A percentile compares a stretch with the other conserved stretches of the same genome.
phyloP scores from a whole-genome alignment of 768 basidiomycete genomes.

The Naganishia vaughanmartiniae region DNA sequence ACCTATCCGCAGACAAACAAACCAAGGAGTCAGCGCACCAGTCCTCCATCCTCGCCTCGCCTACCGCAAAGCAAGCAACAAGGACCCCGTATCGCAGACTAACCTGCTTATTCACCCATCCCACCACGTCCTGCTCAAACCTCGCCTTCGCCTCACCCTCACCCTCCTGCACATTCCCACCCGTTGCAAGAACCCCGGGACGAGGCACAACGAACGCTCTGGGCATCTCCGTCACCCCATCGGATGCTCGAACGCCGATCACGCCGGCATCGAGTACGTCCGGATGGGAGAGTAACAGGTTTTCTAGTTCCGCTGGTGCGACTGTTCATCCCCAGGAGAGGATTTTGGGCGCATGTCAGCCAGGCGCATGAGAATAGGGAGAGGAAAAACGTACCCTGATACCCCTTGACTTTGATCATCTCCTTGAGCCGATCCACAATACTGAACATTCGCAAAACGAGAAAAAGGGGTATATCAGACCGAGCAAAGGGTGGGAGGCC shows the following conservation, averaged over 20 bases:
- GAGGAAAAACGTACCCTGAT: slow-evolving; percentile 60
- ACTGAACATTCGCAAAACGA: slow-evolving; percentile 19
- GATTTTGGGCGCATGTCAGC: neutral
- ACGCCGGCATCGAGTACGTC: slow-evolving; percentile 77
- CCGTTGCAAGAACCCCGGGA: slow-evolving; percentile 28
- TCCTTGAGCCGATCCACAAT: slow-evolving; percentile 53
- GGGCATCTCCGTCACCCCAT: slow-evolving; percentile 77
- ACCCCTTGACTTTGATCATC: slow-evolving; percentile 63
- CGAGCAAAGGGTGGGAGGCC: no score
- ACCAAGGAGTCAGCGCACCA: neutral
- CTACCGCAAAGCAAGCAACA: no score
- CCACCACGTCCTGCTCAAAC: slow-evolving; percentile 60
- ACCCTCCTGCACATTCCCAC: neutral
- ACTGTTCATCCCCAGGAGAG: slow-evolving; percentile 55
- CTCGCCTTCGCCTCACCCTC: slow-evolving; percentile 51
- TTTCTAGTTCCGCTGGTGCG: slow-evolving; percentile 83
- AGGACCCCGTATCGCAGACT: no score
- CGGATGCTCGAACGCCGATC: slow-evolving; percentile 66
- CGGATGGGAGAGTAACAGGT: slow-evolving; percentile 69
- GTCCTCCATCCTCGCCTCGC: no score
- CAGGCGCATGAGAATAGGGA: neutral
- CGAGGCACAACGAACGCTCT: slow-evolving; percentile 54
- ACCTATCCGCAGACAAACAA: slow-evolving; percentile 21
- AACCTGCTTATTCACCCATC: slow-evolving; percentile 65
- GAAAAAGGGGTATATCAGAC: neutral